A percentile compares a stretch with the other conserved stretches of the same genome.
Conservation (phyloP, 2,329 filamentous ascomycete species). For the Verticillium dahliae region DNA sequence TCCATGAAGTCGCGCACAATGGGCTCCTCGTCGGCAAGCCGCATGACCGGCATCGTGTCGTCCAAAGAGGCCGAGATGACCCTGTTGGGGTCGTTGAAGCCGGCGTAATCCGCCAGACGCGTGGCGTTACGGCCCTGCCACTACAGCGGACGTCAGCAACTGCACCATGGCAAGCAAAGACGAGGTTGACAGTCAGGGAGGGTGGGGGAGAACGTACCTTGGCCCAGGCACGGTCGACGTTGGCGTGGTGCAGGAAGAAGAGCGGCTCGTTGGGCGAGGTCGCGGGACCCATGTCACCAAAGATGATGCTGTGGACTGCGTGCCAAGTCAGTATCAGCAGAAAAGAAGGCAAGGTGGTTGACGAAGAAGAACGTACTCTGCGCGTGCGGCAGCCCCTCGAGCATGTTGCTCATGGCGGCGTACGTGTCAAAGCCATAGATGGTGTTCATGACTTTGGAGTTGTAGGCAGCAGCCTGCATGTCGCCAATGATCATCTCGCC, state of each 20-base stretch:
- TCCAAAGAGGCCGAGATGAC: slow-evolving; percentile 5
- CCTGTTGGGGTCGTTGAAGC: slow-evolving; percentile 4
- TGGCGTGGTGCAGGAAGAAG: slow-evolving; percentile 21
- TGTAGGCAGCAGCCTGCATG: slow-evolving; percentile 11
- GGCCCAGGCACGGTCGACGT: slow-evolving; percentile 20
- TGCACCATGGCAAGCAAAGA: background rate
- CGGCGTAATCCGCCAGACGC: slow-evolving; percentile 12
- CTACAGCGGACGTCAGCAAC: slow-evolving; percentile 3
- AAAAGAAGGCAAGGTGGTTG: background rate
- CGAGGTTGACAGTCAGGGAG: too few relatives aligned
- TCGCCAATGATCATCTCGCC: slow-evolving; percentile 11
- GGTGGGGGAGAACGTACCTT: slow-evolving; percentile 1
- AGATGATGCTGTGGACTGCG: slow-evolving; percentile 12
- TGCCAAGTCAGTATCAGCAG: background rate
- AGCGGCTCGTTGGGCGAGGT: slow-evolving; percentile 20
- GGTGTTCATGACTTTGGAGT: slow-evolving; percentile 8
- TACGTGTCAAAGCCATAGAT: slow-evolving; percentile 11
- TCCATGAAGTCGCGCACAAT: slow-evolving; percentile 14
- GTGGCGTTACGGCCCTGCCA: slow-evolving; percentile 13
- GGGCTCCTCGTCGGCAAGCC: slow-evolving; percentile 6
- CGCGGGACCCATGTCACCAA: slow-evolving; percentile 17
- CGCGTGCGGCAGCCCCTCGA: slow-evolving; percentile 13
- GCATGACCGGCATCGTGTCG: slow-evolving; percentile 10
- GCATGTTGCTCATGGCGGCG: slow-evolving; percentile 8
- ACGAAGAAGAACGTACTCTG: slow-evolving; percentile 6